Evolutionary conservation across 1,284 basidiomycete genomes (phyloP), one percentile per base, ranked within the genome.

Genomic region (Marasmius sp.): DNA sequence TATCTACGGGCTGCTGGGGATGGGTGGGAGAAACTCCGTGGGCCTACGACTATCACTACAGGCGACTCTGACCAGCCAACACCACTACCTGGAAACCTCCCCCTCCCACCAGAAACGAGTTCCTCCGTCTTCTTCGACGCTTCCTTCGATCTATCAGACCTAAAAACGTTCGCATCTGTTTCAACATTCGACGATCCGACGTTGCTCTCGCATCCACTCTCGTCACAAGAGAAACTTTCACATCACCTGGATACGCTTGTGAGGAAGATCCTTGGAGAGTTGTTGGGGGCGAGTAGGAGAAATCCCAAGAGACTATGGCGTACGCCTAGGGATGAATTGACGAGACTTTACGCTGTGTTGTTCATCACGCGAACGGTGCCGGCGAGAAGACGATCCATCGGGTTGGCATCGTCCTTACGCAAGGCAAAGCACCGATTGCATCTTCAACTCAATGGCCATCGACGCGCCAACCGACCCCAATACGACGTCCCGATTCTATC

Each of bases 161-260:
- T 94, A 0, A 80, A 78, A 43, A 97, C 88, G 0, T 99, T 98
- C 75, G 83, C 88, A 60, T 78, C 85, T 6, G 91, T 98, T 54
- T 93, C 93, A 11, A 91, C 92, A 67, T 81, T 81, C 70, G 70
- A 73, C 45, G 85, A 90, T 67, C 85, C 85, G 0, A 78, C 83
- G 0, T 78, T 86, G 10, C 80, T 89, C 65, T 82, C 88, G 27
- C 79, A 91, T 76, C 81, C 89, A 3, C 79, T 89, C 3, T 89
- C 88, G 0, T 80, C 97, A 1, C 89, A 97, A n/a, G 95, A 98
- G 71, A 91, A 89, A 70, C 86, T 98, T 60, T 95, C 94, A 12
- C 91, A 95, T 64, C 92, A 98, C 70, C 91, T 96, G 7, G 97
- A 98, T 73, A 92, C 93, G 1, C 87, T 99, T n/a, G n/a, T n/a